Conservation (phyloP, 139 green algal species). For the Deuterostichococcus epilithicus region DNA sequence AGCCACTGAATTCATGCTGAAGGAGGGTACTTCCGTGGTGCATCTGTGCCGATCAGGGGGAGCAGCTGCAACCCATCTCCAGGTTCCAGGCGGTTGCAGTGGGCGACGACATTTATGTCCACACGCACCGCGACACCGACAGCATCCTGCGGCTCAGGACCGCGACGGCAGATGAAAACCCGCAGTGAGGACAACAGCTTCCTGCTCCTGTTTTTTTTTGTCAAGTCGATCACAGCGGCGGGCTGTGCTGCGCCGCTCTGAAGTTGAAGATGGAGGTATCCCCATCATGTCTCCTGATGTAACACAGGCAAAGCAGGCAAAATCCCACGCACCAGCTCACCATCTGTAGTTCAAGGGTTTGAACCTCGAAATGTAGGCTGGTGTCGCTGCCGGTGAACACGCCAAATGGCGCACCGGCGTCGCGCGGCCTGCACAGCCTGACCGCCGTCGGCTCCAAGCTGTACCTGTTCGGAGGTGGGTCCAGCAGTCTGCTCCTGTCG, state of each 20-base stretch:
- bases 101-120: slow-evolving; percentile 30
- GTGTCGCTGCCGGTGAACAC: neutral
- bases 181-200: slow-evolving; percentile 10
- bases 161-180: slow-evolving; percentile 5
- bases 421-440: slow-evolving; percentile 37
- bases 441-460: slow-evolving; percentile 19
- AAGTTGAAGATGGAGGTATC: neutral
- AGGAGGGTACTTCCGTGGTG: neutral
- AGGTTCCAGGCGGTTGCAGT: slow-evolving; percentile 31
- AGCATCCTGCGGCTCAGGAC: slow-evolving; percentile 27
- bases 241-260: neutral
- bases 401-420: neutral
- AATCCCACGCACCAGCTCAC: neutral
- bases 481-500: no score
- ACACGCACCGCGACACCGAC: slow-evolving; percentile 32
- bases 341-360: no score
- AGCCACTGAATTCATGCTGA: slow-evolving; percentile 5
- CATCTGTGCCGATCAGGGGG: slow-evolving; percentile 12
- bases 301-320: neutral
- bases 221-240: neutral
- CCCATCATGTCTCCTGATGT: neutral
- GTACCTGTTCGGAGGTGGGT: slow-evolving; percentile 28
- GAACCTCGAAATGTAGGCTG: no score
- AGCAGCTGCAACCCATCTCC: slow-evolving; percentile 19
- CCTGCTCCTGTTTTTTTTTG: slow-evolving; percentile 8